Evolutionary conservation across 306 rosid genomes (phyloP), one percentile per base, ranked within the genome.

Genomic region (Gastrolobium villosum): DNA sequence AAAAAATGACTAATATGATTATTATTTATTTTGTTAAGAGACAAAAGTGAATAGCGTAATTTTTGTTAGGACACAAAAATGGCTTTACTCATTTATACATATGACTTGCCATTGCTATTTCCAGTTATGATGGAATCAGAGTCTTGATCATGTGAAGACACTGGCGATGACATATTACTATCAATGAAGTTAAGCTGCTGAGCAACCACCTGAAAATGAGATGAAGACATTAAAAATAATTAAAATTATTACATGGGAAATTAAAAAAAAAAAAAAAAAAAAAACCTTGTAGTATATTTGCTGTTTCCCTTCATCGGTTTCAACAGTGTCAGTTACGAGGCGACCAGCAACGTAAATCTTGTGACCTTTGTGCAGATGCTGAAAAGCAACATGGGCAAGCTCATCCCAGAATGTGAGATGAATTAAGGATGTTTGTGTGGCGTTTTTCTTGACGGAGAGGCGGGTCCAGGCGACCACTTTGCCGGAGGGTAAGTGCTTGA

Each of bases 361-460:
- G 4, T 90, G 86, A 15, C 97, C 98, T 68, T 91, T 86, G 80
- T 85, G 87, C n/a, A 93, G 65, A 82, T 93, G 96, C 66, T 93
- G 93, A 70, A 39, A 90, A 14, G 98, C 97, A 83, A 88, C 75
- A 62, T 87, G 91, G 0, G 98, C 98, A 50, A 93, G 84, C 60
- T 91, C 98, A 71, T 93, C 97, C 99, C 98, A 95, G 81, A 95
- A 95, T 4, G 96, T 88, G 84, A 95, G 65, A 81, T 65, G 80
- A 66, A 91, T 84, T 94, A 93, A 95, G 1, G 91, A 84, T 3
- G 89, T 77, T 36, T 91, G 94, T 1, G 93, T 75, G 55, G 96
- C 77, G 35, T 86, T 90, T 73, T 89, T 94, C 97, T 86, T 90
- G 75, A 90, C 89, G 52, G 97, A 88, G 66, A 94, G 87, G 77